Conservation (phyloP, 768 basidiomycete genomes). For the Suillus bovinus region DNA sequence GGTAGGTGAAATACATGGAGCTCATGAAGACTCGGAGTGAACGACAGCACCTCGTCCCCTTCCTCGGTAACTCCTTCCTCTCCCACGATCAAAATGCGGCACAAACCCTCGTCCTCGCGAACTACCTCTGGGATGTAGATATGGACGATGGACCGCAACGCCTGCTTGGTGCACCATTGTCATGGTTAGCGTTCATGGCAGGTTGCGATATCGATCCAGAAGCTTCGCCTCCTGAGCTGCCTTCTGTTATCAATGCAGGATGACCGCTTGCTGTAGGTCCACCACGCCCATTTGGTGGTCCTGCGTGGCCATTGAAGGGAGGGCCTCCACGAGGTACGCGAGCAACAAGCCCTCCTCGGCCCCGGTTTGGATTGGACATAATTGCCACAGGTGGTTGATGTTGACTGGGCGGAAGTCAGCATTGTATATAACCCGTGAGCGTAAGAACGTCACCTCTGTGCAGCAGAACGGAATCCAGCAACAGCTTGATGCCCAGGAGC, state of each 20-base stretch:
- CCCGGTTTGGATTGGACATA: slow-evolving; percentile 73
- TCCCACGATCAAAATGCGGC: slow-evolving; percentile 30
- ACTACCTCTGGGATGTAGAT: slow-evolving; percentile 23
- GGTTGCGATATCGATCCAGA: neutral
- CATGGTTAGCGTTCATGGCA: slow-evolving; percentile 4
- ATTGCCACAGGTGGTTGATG: slow-evolving; percentile 54
- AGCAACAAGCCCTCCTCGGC: slow-evolving; percentile 29
- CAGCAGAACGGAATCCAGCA: slow-evolving; percentile 67
- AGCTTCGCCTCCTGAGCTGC: neutral
- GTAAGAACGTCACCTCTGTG: slow-evolving; percentile 28
- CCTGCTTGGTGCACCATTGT: slow-evolving; percentile 10
- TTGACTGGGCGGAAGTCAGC: slow-evolving; percentile 4
- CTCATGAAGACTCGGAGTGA: slow-evolving; percentile 15
- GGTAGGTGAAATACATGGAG: neutral
- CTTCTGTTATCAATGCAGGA: slow-evolving; percentile 8
- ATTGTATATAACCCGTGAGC: neutral
- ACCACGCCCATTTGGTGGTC: slow-evolving; percentile 15
- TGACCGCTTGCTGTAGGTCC: slow-evolving; percentile 11
- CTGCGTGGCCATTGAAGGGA: slow-evolving; percentile 13
- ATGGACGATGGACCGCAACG: slow-evolving; percentile 1
- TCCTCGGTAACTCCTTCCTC: slow-evolving; percentile 34
- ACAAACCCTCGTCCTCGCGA: slow-evolving; percentile 35
- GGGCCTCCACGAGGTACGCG: slow-evolving; percentile 11
- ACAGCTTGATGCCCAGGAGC: slow-evolving; percentile 52
- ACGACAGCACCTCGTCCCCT: slow-evolving; percentile 26